Base-by-base conservation (phyloP, 129 eudicot genomes). In the Cynara cardunculus region DNA sequence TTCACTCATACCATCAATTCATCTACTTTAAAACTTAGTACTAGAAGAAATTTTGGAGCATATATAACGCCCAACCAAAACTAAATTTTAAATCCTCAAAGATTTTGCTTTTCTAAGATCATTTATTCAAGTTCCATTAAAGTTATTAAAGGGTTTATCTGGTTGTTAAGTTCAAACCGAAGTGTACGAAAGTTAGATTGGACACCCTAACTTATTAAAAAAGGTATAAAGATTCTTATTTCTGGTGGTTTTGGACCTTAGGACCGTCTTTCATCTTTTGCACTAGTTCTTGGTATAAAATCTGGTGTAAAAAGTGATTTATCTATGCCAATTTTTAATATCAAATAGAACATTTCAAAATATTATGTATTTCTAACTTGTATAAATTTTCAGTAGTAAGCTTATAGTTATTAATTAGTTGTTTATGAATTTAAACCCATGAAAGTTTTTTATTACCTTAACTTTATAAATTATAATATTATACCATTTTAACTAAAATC, bases 1-100 rank as follows among this genome's bases (percentile, higher is more conserved):
- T 73, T 73, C 72, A 35, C 31, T 32, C 61, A 77, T 64, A 37
- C 27, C 73, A 77, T 77, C 73, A 77, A 64, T 56, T 79, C 53
- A 49, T 79, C 70, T n/a, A 69, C 25, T 79, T 46, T 69, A 78
- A 49, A 30, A 69, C 59, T 49, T 28, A 19, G 34, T 70, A 64
- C 3, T 68, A 46, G 53, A 22, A 53, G 31, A 69, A 78, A 79
- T 26, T 41, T 68, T 31, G 7, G 30, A 68, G 46, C 68, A 68
- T 56, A 56, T 53, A 16, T 68, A 68, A 68, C 7, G 68, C 16
- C 65, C 6, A 78, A 74, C 21, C 13, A 3, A 24, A 34, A 65
- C 12, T 34, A 44, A 13, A 28, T 46, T 9, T 16, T 41, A 56
- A 56, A 78, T 25, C 46, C 65, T 31, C 1, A 6, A 34, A n/a